Percentiles rank a stretch among this genome's conserved stretches.
Conservation (phyloP, 2,329 filamentous ascomycete genomes). For the Paecilomyces niveus region DNA sequence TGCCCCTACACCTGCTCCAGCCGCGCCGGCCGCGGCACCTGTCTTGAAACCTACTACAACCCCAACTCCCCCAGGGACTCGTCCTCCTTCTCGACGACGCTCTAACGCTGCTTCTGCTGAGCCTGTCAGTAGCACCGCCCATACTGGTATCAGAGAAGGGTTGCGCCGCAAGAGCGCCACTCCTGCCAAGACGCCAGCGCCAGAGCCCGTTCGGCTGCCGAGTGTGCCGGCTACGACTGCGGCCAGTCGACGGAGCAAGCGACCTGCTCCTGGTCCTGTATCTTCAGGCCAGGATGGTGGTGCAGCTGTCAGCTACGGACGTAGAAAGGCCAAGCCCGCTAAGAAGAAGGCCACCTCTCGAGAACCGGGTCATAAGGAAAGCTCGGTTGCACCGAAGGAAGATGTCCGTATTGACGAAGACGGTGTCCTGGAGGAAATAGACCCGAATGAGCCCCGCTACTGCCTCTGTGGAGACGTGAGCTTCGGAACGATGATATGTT, state of each 20-base stretch:
- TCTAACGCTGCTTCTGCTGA: slow-evolving; percentile 21
- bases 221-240: slow-evolving; percentile 23
- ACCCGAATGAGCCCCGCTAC: slow-evolving; percentile 57
- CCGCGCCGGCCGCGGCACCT: slow-evolving; percentile 7
- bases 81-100: slow-evolving; percentile 27
- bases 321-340: slow-evolving; percentile 48
- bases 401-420: slow-evolving; percentile 41
- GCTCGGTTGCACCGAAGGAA: slow-evolving; percentile 19
- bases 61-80: slow-evolving; percentile 25
- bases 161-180: slow-evolving; percentile 37
- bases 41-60: slow-evolving; percentile 11
- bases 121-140: slow-evolving; percentile 9
- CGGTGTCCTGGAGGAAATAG: slow-evolving; percentile 45
- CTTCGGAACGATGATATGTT: slow-evolving; percentile 59
- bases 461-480: slow-evolving; percentile 59
- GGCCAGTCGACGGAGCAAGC: slow-evolving; percentile 45
- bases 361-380: slow-evolving; percentile 30
- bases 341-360: slow-evolving; percentile 31
- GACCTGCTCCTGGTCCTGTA: slow-evolving; percentile 54
- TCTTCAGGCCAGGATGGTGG: slow-evolving; percentile 52
- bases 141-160: slow-evolving; percentile 20
- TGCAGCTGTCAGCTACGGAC: slow-evolving; percentile 55
- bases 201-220: slow-evolving; percentile 34
- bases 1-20: neutral
- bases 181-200: slow-evolving; percentile 31